Conservation (phyloP, 202 grass and related monocot genomes). For the Dendrocalamus latiflorus region DNA sequence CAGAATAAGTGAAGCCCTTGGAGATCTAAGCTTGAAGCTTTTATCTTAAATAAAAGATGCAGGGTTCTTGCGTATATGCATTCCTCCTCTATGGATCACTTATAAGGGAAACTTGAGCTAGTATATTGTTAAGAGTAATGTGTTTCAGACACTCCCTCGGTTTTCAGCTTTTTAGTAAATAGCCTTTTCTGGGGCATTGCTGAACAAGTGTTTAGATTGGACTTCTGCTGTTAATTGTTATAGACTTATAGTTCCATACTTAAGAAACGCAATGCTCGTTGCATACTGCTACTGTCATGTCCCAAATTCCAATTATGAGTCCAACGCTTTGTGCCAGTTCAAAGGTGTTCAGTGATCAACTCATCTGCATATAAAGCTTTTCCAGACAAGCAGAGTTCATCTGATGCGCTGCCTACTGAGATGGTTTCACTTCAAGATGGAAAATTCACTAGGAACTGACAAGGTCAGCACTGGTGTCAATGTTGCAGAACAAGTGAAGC, state of each 20-base stretch:
- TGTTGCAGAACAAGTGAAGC: conserved; percentile 29
- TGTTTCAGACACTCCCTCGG: background rate
- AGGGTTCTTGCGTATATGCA: background rate
- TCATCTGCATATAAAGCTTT: conserved; percentile 30
- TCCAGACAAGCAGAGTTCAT: conserved; percentile 13
- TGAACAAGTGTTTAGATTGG: background rate
- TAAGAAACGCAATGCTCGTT: background rate
- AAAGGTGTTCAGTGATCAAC: background rate
- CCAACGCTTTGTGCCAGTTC: background rate
- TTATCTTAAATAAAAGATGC: conserved; percentile 23
- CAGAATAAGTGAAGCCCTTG: conserved; percentile 44
- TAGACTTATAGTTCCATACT: background rate
- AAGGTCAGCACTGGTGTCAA: conserved; percentile 28
- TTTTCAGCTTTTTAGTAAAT: background rate
- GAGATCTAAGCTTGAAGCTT: background rate
- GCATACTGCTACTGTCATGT: background rate
- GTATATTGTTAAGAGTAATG: conserved; percentile 14
- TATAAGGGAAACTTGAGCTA: conserved; percentile 9
- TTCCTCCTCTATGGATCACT: conserved; percentile 5
- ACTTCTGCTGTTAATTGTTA: background rate
- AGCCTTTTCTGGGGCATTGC: no score
- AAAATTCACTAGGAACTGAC: conserved; percentile 43
- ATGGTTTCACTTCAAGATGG: conserved; percentile 45
- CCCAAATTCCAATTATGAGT: background rate
- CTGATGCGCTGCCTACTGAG: conserved; percentile 38